These are phyloP conservation scores for Sporothrix dimorphospora DNA, from an alignment of 2,329 filamentous ascomycete genomes.

Conservation along the genomic window DNA sequence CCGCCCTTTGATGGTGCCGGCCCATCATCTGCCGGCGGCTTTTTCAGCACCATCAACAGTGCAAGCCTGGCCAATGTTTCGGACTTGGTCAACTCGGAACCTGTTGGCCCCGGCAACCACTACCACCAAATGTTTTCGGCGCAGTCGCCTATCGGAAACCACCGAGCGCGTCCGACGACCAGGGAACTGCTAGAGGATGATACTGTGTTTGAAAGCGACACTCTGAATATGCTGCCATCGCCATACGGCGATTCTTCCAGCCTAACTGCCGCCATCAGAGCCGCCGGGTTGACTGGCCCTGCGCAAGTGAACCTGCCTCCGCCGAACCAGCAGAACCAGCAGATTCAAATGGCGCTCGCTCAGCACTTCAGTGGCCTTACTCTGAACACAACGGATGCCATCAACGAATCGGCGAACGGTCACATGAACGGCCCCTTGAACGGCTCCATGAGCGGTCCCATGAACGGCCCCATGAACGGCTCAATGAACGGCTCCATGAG, in stretches of 20 bases:
- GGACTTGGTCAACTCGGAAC: slow-evolving; percentile 63
- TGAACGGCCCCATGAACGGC: neutral
- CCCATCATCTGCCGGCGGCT: slow-evolving; percentile 59
- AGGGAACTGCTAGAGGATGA: slow-evolving; percentile 75
- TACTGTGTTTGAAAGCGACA: slow-evolving; percentile 70
- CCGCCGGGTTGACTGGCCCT: neutral
- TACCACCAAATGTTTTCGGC: slow-evolving; percentile 69
- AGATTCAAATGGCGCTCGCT: neutral
- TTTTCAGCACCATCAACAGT: slow-evolving; percentile 49
- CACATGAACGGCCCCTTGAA: slow-evolving; percentile 43
- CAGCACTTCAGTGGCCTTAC: slow-evolving; percentile 40
- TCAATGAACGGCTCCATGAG: neutral
- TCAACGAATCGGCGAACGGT: slow-evolving; percentile 39
- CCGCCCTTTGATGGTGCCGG: slow-evolving; percentile 55
- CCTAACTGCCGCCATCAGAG: neutral
- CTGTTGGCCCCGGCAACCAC: slow-evolving; percentile 45
- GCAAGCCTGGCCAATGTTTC: slow-evolving; percentile 37
- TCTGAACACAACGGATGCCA: slow-evolving; percentile 34
- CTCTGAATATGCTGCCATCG: slow-evolving; percentile 63
- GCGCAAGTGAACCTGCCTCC: neutral
- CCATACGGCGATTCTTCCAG: neutral
- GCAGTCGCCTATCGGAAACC: slow-evolving; percentile 72
- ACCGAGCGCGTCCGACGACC: slow-evolving; percentile 62
- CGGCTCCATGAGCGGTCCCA: slow-evolving; percentile 42
- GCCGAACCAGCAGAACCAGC: neutral